Percentiles rank a stretch among this genome's conserved stretches.
phyloP scores from a whole-genome alignment of 768 basidiomycete species.

The Trametes sanguinea region DNA sequence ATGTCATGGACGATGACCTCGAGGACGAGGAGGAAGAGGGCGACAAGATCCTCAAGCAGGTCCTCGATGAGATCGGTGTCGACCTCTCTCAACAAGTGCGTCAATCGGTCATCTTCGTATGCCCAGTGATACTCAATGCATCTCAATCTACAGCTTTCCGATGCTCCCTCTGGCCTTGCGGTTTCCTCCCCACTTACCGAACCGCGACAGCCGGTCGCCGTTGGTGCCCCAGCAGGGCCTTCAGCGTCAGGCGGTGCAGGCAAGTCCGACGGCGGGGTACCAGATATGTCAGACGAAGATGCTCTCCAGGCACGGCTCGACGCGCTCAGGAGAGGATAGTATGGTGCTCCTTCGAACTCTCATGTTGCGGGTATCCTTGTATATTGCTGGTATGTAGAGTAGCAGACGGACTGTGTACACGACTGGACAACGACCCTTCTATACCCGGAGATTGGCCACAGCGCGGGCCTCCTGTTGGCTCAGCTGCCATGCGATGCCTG shows the following conservation, averaged over 20 bases:
- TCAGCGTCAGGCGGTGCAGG: slow-evolving; percentile 40
- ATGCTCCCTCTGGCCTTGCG: slow-evolving; percentile 77
- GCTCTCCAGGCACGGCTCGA: slow-evolving; percentile 92
- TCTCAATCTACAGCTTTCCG: slow-evolving; percentile 60
- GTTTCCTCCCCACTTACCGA: slow-evolving; percentile 59
- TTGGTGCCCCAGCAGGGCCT: slow-evolving; percentile 66
- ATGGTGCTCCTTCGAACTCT: neutral
- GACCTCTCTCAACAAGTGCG: slow-evolving; percentile 80
- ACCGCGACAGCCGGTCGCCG: slow-evolving; percentile 77
- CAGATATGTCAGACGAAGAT: slow-evolving; percentile 75
- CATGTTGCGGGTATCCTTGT: neutral
- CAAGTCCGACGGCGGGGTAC: slow-evolving; percentile 41
- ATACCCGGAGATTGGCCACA: slow-evolving; percentile 59
- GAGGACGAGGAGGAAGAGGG: slow-evolving; percentile 97
- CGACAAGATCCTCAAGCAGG: slow-evolving; percentile 93
- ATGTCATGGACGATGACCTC: slow-evolving; percentile 82
- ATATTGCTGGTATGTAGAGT: slow-evolving; percentile 8
- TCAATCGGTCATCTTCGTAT: slow-evolving; percentile 16
- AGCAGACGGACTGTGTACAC: slow-evolving; percentile 9
- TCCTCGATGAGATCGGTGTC: slow-evolving; percentile 96
- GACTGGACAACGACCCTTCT: neutral
- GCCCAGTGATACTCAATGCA: neutral
- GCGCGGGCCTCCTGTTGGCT: slow-evolving; percentile 74
- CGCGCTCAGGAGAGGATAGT: slow-evolving; percentile 74
- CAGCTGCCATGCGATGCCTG: slow-evolving; percentile 88